phyloP scores from a whole-genome alignment of 371 early-diverging fungal genomes.

The Actinomortierella ambigua region DNA sequence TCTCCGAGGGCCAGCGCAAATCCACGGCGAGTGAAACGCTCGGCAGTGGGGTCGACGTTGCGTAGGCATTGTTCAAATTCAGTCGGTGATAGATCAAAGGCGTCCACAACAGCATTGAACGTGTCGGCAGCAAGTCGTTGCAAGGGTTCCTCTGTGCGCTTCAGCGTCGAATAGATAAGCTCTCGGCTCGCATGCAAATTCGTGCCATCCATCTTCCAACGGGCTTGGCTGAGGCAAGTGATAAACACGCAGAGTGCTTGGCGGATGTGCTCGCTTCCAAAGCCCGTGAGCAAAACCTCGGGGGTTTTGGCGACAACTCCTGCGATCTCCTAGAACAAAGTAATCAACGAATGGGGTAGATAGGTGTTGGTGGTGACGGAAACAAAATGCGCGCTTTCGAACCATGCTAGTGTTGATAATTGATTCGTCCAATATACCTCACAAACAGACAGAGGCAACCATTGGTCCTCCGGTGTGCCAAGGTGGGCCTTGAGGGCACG shows the following conservation, averaged over 20 bases:
- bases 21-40: slow-evolving; percentile 64
- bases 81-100: slow-evolving; percentile 42
- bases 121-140: slow-evolving; percentile 68
- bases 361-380: too few species aligned
- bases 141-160: slow-evolving; percentile 73
- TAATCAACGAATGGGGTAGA: neutral
- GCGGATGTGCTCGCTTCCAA: slow-evolving; percentile 70
- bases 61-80: slow-evolving; percentile 31
- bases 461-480: too few species aligned
- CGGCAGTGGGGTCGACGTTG: slow-evolving; percentile 43
- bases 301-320: slow-evolving; percentile 54
- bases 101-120: slow-evolving; percentile 52
- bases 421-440: too few species aligned
- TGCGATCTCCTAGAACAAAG: slow-evolving; percentile 43
- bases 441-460: too few species aligned
- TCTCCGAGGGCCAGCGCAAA: slow-evolving; percentile 71
- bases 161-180: slow-evolving; percentile 60
- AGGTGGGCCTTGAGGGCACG: slow-evolving; percentile 49
- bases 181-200: slow-evolving; percentile 52
- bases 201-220: slow-evolving; percentile 47
- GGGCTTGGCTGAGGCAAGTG: slow-evolving; percentile 27
- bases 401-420: too few species aligned
- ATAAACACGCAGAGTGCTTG: slow-evolving; percentile 52
- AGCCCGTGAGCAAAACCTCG: slow-evolving; percentile 59
- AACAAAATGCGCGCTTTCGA: too few species aligned